Evolutionary conservation across 2,329 filamentous ascomycete genomes (phyloP).

Genomic region (Aspergillus sp.): DNA sequence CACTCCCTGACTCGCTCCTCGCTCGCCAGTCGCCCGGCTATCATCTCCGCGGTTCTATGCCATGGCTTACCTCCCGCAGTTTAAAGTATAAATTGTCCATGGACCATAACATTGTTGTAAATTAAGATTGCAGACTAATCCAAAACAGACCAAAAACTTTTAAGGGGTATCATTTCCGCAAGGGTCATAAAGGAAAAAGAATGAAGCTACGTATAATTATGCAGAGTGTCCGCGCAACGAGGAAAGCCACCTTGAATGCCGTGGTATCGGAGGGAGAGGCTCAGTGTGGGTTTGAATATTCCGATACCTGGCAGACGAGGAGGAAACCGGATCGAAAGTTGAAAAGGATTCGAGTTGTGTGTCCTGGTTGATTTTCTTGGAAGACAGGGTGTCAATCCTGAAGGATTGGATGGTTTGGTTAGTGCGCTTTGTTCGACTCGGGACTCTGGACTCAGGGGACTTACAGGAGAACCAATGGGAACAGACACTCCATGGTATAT

Average conservation of each 20-base stretch:
- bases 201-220: not conserved
- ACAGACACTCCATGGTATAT: constrained; percentile 12
- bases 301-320: not conserved
- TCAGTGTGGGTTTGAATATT: constrained; percentile 4
- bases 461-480: constrained; percentile 10
- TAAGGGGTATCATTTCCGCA: constrained; percentile 1
- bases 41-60: no score
- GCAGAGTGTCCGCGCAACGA: not conserved
- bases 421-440: no score
- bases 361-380: constrained; percentile 3
- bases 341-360: constrained; percentile 1
- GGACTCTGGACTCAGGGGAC: not conserved
- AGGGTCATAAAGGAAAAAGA: not conserved
- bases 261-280: constrained; percentile 1
- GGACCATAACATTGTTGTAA: no score
- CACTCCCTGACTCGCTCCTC: not conserved
- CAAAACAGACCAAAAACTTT: not conserved
- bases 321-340: not conserved
- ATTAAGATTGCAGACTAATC: no score
- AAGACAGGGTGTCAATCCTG: constrained; percentile 7
- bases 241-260: constrained; percentile 2
- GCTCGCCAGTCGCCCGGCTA: no score
- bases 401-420: not conserved
- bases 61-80: no score
- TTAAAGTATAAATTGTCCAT: no score